These are phyloP conservation scores for Tranzscheliella williamsii DNA, from an alignment of 1,284 basidiomycete genomes.

Conservation along the genomic window DNA sequence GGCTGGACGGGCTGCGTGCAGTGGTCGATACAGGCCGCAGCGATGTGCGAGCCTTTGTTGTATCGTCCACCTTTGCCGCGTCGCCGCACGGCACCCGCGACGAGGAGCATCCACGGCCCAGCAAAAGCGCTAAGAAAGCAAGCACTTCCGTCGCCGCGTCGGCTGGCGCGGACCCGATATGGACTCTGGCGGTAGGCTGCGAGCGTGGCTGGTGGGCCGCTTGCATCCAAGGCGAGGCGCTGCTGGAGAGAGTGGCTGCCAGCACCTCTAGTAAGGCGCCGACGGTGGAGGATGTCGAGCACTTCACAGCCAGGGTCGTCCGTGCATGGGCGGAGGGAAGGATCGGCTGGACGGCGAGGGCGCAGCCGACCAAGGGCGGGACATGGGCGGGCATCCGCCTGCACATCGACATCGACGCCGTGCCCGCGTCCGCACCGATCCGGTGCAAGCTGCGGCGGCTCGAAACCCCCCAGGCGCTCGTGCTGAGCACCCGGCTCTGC, in stretches of 20 bases:
- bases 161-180: not conserved
- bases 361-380: too few relatives aligned
- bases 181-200: slow-evolving; percentile 7
- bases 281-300: too few relatives aligned
- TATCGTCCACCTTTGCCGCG: not conserved
- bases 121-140: too few relatives aligned
- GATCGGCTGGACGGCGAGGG: not conserved
- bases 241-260: too few relatives aligned
- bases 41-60: not conserved
- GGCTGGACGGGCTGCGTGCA: not conserved
- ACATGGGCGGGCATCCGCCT: slow-evolving; percentile 10
- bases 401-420: slow-evolving; percentile 7
- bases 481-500: slow-evolving; percentile 1
- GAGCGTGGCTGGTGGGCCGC: slow-evolving; percentile 15
- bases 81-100: not conserved
- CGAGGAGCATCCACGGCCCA: not conserved
- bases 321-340: not conserved
- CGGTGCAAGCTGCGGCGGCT: slow-evolving; percentile 6
- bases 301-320: not conserved
- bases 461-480: not conserved
- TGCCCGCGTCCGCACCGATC: slow-evolving; percentile 1
- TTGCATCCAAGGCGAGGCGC: not conserved
- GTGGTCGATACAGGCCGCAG: not conserved
- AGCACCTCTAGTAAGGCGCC: too few relatives aligned
- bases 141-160: too few relatives aligned